phyloP scores from a whole-genome alignment of 306 rosid species.

The Carpinus viminea region DNA sequence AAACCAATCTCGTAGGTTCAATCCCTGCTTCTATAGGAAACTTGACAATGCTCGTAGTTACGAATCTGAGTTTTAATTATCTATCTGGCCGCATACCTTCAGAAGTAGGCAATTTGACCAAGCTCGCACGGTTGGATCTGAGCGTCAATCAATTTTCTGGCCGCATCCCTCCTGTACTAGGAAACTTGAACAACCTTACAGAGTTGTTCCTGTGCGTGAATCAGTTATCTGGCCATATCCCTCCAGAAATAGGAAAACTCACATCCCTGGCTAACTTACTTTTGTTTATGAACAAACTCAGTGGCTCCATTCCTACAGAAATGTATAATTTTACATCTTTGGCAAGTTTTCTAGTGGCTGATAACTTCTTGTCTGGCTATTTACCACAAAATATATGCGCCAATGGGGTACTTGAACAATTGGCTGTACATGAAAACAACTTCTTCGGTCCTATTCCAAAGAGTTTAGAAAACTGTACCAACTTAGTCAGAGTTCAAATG shows the following conservation, averaged over 20 bases:
- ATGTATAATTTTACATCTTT: conserved; percentile 16
- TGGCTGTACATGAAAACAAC: not conserved
- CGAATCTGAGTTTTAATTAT: not conserved
- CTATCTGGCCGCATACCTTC: not conserved
- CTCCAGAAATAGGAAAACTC: no score
- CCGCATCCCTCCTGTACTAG: not conserved
- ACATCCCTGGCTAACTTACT: not conserved
- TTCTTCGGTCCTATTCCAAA: not conserved
- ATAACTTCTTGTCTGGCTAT: conserved; percentile 20
- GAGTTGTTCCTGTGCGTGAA: no score
- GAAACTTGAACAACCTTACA: no score
- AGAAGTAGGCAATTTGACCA: not conserved
- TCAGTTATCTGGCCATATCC: no score
- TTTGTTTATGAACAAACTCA: conserved; percentile 10
- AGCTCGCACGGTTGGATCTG: not conserved
- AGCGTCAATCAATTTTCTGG: not conserved
- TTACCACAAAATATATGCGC: not conserved
- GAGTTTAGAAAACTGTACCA: conserved; percentile 15
- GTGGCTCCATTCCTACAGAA: conserved; percentile 18
- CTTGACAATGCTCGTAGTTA: not conserved
- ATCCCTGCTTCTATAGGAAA: conserved; percentile 30
- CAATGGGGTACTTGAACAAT: not conserved
- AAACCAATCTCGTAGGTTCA: conserved; percentile 16
- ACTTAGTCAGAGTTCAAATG: conserved; percentile 34
- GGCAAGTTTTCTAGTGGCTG: not conserved